Evolutionary conservation across 177 flowering plant species (phyloP).

Genomic region (Telopea speciosissima): DNA sequence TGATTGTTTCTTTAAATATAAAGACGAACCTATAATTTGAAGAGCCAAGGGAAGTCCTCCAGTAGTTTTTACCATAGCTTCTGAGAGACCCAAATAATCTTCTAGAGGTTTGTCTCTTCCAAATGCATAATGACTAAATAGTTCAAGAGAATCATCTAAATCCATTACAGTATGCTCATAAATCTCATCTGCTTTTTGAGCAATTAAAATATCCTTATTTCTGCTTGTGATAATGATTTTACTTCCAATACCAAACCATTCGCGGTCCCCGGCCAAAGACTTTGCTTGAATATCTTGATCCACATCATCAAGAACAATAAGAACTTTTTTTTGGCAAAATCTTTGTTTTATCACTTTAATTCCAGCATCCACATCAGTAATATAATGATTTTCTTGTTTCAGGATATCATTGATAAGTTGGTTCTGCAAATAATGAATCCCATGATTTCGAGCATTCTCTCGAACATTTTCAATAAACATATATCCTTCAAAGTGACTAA

Average conservation of each 20-base stretch:
- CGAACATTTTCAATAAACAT: not conserved
- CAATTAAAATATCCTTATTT: not conserved
- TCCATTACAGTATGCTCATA: too few species aligned
- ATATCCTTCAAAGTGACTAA: not conserved
- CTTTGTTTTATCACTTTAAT: not conserved
- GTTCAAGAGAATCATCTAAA: not conserved
- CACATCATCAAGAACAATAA: constrained; percentile 9
- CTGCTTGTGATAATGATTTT: constrained; percentile 7
- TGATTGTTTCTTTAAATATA: too few species aligned
- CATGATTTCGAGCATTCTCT: too few species aligned
- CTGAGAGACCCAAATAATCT: not conserved
- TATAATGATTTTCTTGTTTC: not conserved
- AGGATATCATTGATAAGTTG: not conserved
- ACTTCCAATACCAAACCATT: constrained; percentile 1
- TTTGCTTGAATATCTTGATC: too few species aligned
- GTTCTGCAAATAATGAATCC: not conserved
- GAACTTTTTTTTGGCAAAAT: not conserved
- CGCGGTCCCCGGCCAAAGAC: not conserved
- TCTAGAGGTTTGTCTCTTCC: not conserved
- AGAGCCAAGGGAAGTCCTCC: constrained; percentile 7
- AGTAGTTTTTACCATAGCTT: not conserved
- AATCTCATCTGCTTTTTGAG: not conserved
- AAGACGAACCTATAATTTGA: not conserved
- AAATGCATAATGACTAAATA: constrained; percentile 5
- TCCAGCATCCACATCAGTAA: not conserved